phyloP scores from a whole-genome alignment of 1,284 basidiomycete genomes.

The Termitomyces sp. region DNA sequence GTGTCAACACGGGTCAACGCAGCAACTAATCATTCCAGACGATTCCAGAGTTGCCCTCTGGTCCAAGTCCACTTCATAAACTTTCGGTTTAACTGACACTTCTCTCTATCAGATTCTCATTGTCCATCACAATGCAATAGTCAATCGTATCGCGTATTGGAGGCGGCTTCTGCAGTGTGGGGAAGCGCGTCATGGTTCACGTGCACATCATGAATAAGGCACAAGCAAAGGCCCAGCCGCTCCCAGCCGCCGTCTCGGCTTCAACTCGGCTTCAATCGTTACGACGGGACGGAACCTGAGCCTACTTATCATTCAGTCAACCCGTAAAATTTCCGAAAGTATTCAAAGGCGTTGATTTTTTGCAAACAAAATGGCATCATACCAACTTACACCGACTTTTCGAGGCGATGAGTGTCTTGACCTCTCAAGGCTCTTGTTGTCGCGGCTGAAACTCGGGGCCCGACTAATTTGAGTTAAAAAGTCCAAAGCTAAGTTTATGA shows the following conservation, averaged over 20 bases:
- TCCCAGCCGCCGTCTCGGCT: not conserved
- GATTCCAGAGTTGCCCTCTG: constrained; percentile 6
- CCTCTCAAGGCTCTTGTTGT: not conserved
- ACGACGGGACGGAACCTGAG: not conserved
- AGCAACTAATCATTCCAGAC: constrained; percentile 14
- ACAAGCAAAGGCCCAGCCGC: not conserved
- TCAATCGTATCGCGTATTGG: not conserved
- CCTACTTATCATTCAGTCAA: no score
- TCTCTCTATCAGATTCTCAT: not conserved
- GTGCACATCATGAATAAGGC: not conserved
- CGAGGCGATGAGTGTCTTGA: no score
- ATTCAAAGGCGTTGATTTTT: not conserved
- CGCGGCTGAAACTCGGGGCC: not conserved
- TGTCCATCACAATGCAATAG: not conserved
- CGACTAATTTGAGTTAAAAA: not conserved
- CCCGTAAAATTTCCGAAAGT: not conserved
- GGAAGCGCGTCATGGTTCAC: constrained; percentile 11
- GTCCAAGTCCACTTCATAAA: not conserved
- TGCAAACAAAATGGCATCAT: not conserved
- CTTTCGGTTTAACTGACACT: not conserved
- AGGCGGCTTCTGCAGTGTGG: not conserved
- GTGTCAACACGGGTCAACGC: constrained; percentile 15
- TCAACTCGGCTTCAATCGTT: not conserved
- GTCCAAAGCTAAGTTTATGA: not conserved
- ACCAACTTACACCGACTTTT: not conserved